phyloP scores from a whole-genome alignment of 441 rosid genomes.

The Populus hybrid region DNA sequence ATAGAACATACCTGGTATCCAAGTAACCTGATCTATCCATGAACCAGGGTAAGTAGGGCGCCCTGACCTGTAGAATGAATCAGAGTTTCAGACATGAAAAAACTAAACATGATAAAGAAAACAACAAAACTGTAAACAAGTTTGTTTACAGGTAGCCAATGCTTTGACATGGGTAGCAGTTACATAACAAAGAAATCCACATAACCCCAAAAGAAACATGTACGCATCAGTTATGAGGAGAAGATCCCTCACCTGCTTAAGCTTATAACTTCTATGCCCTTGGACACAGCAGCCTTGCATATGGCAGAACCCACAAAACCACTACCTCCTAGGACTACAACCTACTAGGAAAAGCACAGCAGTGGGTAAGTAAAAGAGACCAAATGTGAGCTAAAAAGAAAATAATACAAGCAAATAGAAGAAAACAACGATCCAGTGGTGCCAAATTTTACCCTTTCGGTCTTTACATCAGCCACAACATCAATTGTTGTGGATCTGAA shows the following conservation, averaged over 20 bases:
- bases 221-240: constrained; percentile 6
- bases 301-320: constrained; percentile 96
- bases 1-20: constrained; percentile 62
- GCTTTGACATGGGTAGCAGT: not conserved
- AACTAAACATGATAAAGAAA: constrained; percentile 7
- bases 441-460: constrained; percentile 56
- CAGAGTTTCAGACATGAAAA: constrained; percentile 4
- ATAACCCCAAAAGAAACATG: not conserved
- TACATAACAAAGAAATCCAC: not conserved
- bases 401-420: not conserved
- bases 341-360: constrained; percentile 40
- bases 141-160: not conserved
- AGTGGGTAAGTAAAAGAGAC: constrained; percentile 7
- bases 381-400: not conserved
- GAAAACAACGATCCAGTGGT: not conserved
- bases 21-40: constrained; percentile 91
- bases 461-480: constrained; percentile 71
- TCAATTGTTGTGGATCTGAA: constrained; percentile 56
- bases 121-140: not conserved
- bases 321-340: constrained; percentile 88
- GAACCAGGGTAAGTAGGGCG: constrained; percentile 65
- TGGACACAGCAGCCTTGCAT: constrained; percentile 83
- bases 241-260: constrained; percentile 62
- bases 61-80: constrained; percentile 58
- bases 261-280: constrained; percentile 80